phyloP scores from a whole-genome alignment of 768 basidiomycete species.

The Phaeotremella skinneri region DNA sequence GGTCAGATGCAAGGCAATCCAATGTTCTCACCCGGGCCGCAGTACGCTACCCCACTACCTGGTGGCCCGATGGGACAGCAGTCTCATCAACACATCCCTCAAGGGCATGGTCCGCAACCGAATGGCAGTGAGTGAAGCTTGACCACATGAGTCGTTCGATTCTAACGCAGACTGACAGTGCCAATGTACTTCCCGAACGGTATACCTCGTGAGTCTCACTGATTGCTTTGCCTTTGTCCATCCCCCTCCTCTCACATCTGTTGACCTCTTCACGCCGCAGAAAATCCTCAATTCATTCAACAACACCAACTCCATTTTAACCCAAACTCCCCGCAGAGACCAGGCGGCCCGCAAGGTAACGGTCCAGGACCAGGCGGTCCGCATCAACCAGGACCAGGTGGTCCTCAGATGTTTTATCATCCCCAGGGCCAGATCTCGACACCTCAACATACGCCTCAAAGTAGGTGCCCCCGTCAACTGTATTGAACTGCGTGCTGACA shows the following conservation, averaged over 20 bases:
- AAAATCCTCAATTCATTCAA: slow-evolving; percentile 37
- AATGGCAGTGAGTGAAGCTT: slow-evolving; percentile 28
- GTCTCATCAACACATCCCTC: slow-evolving; percentile 20
- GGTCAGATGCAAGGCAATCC: slow-evolving; percentile 25
- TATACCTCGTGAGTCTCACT: slow-evolving; percentile 31
- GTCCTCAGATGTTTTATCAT: slow-evolving; percentile 11
- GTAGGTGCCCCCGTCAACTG: slow-evolving; percentile 19
- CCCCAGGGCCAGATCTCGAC: slow-evolving; percentile 16
- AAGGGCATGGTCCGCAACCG: slow-evolving; percentile 26
- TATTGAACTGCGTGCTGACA: background rate
- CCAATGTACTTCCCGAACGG: slow-evolving; percentile 45
- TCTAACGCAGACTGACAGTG: slow-evolving; percentile 23
- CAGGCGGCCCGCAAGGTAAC: background rate
- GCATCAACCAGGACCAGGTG: too few relatives aligned
- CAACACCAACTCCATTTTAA: slow-evolving; percentile 39
- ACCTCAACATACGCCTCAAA: slow-evolving; percentile 44
- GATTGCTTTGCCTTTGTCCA: too few relatives aligned
- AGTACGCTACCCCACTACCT: slow-evolving; percentile 18
- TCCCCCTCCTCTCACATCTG: background rate
- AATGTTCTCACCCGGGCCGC: slow-evolving; percentile 40
- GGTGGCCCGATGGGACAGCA: slow-evolving; percentile 20
- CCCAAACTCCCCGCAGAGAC: slow-evolving; percentile 30
- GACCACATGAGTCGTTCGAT: background rate
- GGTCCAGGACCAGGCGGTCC: slow-evolving; percentile 5
- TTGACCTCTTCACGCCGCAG: background rate